Evolutionary conservation across 1,139 yeast species (phyloP).

Genomic region (Suhomyces kunorum): DNA sequence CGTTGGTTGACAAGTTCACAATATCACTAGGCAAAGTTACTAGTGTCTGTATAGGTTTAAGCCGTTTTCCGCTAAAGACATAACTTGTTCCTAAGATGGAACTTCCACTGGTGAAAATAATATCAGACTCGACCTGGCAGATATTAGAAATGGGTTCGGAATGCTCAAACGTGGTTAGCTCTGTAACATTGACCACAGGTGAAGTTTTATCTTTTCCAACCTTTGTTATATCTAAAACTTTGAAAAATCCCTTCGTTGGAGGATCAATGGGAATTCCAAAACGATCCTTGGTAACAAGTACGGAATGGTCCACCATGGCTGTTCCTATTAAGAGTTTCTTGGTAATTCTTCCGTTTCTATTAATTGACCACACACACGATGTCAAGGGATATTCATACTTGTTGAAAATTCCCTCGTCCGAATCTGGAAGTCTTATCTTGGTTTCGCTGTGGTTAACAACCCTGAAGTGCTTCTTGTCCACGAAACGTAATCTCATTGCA

Average conservation of each 20-base stretch:
- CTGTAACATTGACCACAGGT: constrained; percentile 28
- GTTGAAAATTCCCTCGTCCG: constrained; percentile 27
- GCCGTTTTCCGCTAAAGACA: constrained; percentile 37
- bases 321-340: constrained; percentile 48
- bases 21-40: constrained; percentile 41
- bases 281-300: neutral
- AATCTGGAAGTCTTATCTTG: constrained; percentile 22
- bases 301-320: constrained; percentile 16
- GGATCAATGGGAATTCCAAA: constrained; percentile 5
- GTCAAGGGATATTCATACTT: constrained; percentile 39
- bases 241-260: constrained; percentile 34
- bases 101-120: constrained; percentile 38
- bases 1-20: constrained; percentile 30
- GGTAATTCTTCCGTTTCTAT: constrained; percentile 35
- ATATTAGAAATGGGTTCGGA: constrained; percentile 39
- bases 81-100: constrained; percentile 42
- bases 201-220: constrained; percentile 20
- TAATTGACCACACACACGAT: constrained; percentile 37
- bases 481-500: constrained; percentile 29
- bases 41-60: constrained; percentile 32
- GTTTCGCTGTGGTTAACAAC: constrained; percentile 12
- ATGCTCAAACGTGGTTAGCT: constrained; percentile 40
- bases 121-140: constrained; percentile 37
- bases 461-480: constrained; percentile 35
- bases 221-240: constrained; percentile 43